Percentiles rank a stretch among this genome's conserved stretches.
Evolutionary conservation across 805 yeast species (phyloP).

Genomic region (Wickerhamomyces canadensis): DNA sequence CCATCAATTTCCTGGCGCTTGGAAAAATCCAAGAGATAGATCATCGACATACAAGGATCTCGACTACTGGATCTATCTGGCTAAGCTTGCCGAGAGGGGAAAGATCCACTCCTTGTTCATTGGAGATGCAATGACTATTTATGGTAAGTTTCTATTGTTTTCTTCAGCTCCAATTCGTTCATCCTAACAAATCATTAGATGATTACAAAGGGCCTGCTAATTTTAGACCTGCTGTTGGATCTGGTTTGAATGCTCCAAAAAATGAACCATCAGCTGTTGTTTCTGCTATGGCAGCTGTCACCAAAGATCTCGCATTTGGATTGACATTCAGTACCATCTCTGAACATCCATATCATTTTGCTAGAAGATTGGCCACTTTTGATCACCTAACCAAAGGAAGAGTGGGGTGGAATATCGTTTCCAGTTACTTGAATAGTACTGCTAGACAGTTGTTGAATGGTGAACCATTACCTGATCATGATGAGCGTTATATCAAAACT

Average conservation of each 20-base stretch:
- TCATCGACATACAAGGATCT: conserved; percentile 9
- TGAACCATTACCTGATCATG: conserved; percentile 32
- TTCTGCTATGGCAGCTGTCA: conserved; percentile 35
- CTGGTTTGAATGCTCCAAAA: conserved; percentile 22
- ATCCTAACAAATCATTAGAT: no score
- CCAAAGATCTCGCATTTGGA: conserved; percentile 32
- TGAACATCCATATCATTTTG: conserved; percentile 34
- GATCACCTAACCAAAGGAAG: conserved; percentile 37
- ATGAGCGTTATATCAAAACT: conserved; percentile 32
- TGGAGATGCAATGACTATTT: conserved; percentile 34
- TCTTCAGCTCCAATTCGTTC: no score
- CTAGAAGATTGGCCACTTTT: conserved; percentile 34
- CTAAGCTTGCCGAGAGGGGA: conserved; percentile 30
- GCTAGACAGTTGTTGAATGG: conserved; percentile 31
- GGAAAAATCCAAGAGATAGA: conserved; percentile 8
- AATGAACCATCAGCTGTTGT: conserved; percentile 33
- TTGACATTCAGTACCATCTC: conserved; percentile 34
- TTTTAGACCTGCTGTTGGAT: conserved; percentile 8
- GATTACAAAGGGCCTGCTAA: conserved; percentile 25
- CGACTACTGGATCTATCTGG: conserved; percentile 32
- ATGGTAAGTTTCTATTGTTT: conserved; percentile 21
- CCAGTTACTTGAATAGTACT: conserved; percentile 34
- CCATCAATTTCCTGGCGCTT: conserved; percentile 11
- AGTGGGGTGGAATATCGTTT: conserved; percentile 38
- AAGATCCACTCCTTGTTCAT: conserved; percentile 31